Evolutionary conservation across 2,329 filamentous ascomycete species (phyloP), one percentile per base, ranked within the genome.

Genomic region (Claviceps purpurea): DNA sequence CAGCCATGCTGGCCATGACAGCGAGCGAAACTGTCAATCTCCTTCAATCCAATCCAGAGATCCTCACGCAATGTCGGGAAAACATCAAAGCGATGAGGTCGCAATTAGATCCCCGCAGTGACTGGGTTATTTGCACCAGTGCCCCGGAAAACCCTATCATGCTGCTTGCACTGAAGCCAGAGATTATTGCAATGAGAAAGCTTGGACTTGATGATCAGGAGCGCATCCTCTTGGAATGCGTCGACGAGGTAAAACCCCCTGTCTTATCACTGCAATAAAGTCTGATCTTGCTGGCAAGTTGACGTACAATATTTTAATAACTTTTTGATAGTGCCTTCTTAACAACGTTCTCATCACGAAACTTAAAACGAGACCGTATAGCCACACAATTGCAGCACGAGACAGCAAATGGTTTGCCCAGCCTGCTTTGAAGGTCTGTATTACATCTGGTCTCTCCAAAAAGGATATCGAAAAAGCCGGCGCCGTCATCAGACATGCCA

Each of bases 391-490:
- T 45, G 80, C 80, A 47, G 76, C 81, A 14, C 84, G 84, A 63
- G 85, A 90, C 54, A 76, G 80, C 44, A 77, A 76, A 39, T 87
- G 85, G 73, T 77, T 79, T 55, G 74, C 84, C n/a, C 76, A 79
- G 59, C 88, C 93, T 10, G 88, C 89, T 0, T 76, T 98, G 56
- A 96, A 97, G 70, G 80, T 97, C 13, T 97, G 91, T 64, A 75
- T 96, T 51, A 95, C 90, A 0, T 87, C 81, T 5, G 93, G 87
- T 1, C 72, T 98, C 56, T 86, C 87, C 24, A 94, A 87, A 74
- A 96, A 95, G 72, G 93, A 98, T 67, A 86, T 90, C 51, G 94
- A 98, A 71, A 95, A 94, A 73, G 89, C 93, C 0, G 93, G 90
- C 14, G 82, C 84, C 7, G 83, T 80, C 10, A 90, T 98, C 59